Percentiles rank a stretch among this genome's conserved stretches.
Conservation (phyloP, 2,329 filamentous ascomycete genomes). For the Akanthomyces muscarius region DNA sequence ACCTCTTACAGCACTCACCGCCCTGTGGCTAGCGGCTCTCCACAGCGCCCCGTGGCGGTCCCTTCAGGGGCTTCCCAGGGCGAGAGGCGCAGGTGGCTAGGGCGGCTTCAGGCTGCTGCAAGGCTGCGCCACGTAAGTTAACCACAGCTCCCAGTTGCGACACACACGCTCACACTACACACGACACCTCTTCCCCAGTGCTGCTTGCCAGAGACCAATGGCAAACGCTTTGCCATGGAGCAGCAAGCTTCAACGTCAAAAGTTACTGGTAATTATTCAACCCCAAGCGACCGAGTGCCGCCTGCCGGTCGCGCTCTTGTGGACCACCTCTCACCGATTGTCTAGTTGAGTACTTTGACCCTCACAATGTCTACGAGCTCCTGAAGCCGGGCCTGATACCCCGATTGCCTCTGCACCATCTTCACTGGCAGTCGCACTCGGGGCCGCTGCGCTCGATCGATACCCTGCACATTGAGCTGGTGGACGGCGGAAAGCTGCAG, state of each 20-base stretch:
- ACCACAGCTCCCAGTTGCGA: not conserved
- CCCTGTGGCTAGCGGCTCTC: slow-evolving; percentile 1
- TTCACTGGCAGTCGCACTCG: slow-evolving; percentile 95
- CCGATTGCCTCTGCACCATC: slow-evolving; percentile 79
- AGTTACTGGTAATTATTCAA: slow-evolving; percentile 60
- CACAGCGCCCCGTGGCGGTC: not conserved
- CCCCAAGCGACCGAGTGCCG: not conserved
- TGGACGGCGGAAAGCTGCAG: slow-evolving; percentile 49
- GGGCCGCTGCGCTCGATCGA: slow-evolving; percentile 90
- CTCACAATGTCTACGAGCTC: slow-evolving; percentile 79
- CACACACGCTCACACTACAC: not conserved
- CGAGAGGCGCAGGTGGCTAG: not conserved
- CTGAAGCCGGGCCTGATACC: slow-evolving; percentile 72
- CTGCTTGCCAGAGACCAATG: slow-evolving; percentile 12
- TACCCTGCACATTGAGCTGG: slow-evolving; percentile 83
- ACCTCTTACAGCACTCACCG: not conserved
- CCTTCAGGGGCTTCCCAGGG: slow-evolving; percentile 1
- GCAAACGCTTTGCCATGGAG: slow-evolving; percentile 48
- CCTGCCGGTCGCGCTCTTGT: no score
- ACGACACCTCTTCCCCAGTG: not conserved
- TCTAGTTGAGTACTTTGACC: slow-evolving; percentile 92
- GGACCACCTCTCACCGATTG: slow-evolving; percentile 17
- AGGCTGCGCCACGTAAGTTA: not conserved
- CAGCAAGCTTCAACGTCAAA: slow-evolving; percentile 68
- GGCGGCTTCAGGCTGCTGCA: not conserved